Percentiles rank a stretch among this genome's conserved stretches.
These are phyloP conservation scores for Gyromitra esculenta DNA, from an alignment of 2,329 filamentous ascomycete species.

Conservation along the genomic window DNA sequence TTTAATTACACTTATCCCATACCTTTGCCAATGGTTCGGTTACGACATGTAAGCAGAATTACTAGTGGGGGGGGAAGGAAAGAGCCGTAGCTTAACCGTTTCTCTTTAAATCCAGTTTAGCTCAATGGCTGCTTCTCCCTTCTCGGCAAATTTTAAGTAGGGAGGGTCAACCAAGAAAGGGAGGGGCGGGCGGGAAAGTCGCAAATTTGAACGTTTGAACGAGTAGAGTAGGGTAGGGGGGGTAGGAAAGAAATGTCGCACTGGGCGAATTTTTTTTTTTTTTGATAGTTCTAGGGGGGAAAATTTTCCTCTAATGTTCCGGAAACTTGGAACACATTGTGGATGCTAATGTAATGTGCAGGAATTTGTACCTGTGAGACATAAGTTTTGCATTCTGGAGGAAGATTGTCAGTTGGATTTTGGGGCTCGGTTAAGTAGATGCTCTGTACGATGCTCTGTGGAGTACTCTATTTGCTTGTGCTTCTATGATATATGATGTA, in stretches of 20 bases:
- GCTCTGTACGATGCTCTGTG: neutral
- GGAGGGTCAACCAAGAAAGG: slow-evolving; percentile 40
- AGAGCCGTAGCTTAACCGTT: slow-evolving; percentile 36
- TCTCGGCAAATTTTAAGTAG: slow-evolving; percentile 49
- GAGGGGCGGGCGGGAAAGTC: slow-evolving; percentile 48
- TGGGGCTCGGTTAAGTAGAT: slow-evolving; percentile 23
- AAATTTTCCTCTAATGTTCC: slow-evolving; percentile 28
- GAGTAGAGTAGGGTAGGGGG: slow-evolving; percentile 35
- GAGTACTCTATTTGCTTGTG: slow-evolving; percentile 1
- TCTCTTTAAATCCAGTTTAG: slow-evolving; percentile 26
- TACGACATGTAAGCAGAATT: slow-evolving; percentile 36
- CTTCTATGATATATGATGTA: neutral
- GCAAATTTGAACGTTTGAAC: slow-evolving; percentile 45
- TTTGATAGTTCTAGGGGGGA: slow-evolving; percentile 11
- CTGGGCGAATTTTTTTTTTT: slow-evolving; percentile 14
- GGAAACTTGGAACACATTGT: slow-evolving; percentile 13
- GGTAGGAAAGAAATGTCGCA: slow-evolving; percentile 36
- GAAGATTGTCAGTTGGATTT: slow-evolving; percentile 18
- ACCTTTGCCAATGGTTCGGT: slow-evolving; percentile 7
- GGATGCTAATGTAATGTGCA: slow-evolving; percentile 14
- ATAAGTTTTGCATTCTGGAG: slow-evolving; percentile 18
- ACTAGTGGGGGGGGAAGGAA: slow-evolving; percentile 30
- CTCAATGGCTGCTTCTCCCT: slow-evolving; percentile 29
- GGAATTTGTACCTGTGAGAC: slow-evolving; percentile 21
- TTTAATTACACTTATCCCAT: slow-evolving; percentile 34